Base-by-base conservation (phyloP, 2,329 filamentous ascomycete species). In the Neopestalotiopsis sp. region DNA sequence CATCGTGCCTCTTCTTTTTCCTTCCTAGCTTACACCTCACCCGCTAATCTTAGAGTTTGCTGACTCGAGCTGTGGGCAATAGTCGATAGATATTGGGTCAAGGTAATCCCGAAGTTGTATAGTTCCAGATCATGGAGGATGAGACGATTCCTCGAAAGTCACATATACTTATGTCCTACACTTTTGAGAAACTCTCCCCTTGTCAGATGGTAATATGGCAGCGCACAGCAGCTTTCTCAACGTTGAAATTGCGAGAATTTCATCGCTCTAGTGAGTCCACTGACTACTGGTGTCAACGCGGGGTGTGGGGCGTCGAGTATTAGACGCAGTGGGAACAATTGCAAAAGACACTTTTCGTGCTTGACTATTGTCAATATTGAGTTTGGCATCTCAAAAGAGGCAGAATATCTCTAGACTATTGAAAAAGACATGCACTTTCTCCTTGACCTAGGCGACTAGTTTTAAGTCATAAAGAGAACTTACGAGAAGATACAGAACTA, bases 1-100 rank as follows among this genome's bases (percentile, higher is more conserved):
- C 62, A 65, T 65, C 17, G 14, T 52, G 62, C 20, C 32, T 34
- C n/a, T 62, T 34, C 59, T 13, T 13, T 17, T 38, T 62, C 59
- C 40, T 24, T 32, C 2, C 12, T 12, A 24, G 57, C 57, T 59
- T 17, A 59, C 24, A 59, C 24, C 24, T 34, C 24, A 28, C 57
- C 34, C 24, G 57, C 57, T 59, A 30, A 24, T 14, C 30, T 30
- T 59, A 59, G 17, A 52, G n/a, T 52, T 59, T 30, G 28, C 6
- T 34, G 13, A 10, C 13, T 59, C 24, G 57, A 34, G 24, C 3
- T 9, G 57, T 59, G n/a, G 57, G 4, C 57, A 59, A 59, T 59
- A 24, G n/a, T 9, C 20, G 17, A 52, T 17, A 52, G 20, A 10
- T 17, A 20, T 52, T 52, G 4, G n/a, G 14, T 52, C 6, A 10